Evolutionary conservation across 2,329 filamentous ascomycete genomes (phyloP).

Genomic region (Scytalidium lignicola): DNA sequence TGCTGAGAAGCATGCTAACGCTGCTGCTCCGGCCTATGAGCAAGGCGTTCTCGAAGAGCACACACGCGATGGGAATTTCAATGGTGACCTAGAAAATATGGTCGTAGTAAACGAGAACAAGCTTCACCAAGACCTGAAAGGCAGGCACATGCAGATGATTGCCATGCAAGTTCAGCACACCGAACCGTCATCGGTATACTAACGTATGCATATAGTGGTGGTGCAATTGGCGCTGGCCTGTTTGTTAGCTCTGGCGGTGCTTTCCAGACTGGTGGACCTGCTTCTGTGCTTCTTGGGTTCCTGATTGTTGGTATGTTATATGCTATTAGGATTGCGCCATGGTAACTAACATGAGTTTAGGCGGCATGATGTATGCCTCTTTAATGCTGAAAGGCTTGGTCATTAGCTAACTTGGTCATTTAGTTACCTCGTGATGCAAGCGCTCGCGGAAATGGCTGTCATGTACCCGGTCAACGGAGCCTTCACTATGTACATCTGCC

Average conservation of each 20-base stretch:
- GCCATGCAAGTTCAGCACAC: conserved; percentile 42
- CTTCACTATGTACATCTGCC: conserved; percentile 56
- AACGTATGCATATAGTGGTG: conserved; percentile 40
- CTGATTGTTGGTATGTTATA: conserved; percentile 17
- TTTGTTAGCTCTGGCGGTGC: conserved; percentile 55
- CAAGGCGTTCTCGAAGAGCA: no score
- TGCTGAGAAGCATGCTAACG: no score
- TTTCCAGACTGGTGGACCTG: conserved; percentile 29
- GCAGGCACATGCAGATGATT: conserved; percentile 54
- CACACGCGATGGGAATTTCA: not conserved
- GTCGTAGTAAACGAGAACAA: conserved; percentile 18
- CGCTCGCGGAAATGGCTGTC: conserved; percentile 56
- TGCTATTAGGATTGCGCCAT: not conserved
- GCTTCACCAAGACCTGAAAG: conserved; percentile 43
- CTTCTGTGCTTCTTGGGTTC: conserved; percentile 24
- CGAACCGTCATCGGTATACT: not conserved
- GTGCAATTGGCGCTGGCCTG: conserved; percentile 65
- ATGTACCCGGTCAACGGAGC: conserved; percentile 56
- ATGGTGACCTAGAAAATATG: conserved; percentile 2
- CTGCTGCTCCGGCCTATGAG: no score
- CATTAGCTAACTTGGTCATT: conserved; percentile 7
- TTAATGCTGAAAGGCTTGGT: conserved; percentile 1
- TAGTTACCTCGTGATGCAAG: conserved; percentile 31
- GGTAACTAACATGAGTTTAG: not conserved
- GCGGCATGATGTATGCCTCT: conserved; percentile 40